Evolutionary conservation across 345 rosid genomes (phyloP), one percentile per base, ranked within the genome.

Genomic region (Citropsis articulata): DNA sequence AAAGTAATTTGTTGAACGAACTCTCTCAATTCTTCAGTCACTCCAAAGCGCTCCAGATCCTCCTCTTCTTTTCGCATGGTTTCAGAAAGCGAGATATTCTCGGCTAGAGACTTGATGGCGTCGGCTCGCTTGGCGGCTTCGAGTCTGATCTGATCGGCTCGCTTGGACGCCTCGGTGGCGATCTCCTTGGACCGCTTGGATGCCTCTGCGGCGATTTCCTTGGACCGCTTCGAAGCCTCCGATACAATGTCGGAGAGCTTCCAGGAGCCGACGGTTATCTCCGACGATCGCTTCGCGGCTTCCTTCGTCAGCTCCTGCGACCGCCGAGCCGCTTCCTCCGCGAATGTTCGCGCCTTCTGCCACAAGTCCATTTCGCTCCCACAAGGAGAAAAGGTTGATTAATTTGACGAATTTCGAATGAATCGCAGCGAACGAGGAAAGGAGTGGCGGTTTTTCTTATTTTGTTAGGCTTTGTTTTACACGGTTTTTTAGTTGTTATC

Each of bases 281-380:
- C 86, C 59, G 83, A 84, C 14, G 89, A 88, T n/a, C 88, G 84
- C 71, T 76, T 80, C 13, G 86, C 79, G 24, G 88, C 87, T 72
- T 81, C 88, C 75, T 62, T 76, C 10, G 89, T 85, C 75, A 88
- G 80, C 79, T 88, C 87, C 83, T 83, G 82, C 36, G 91, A 87
- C 27, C 88, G 88, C 75, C 82, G 85, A 2, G 89, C 90, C 27
- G 91, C 91, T 73, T 90, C 91, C 84, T 83, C 91, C 25, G 89
- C 91, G 75, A 89, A 83, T 79, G 22, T 72, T 57, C 91, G 84
- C 1, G 90, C 92, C 67, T 78, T 88, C 77, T 83, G 79, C 92
- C 89, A 91, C 16, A 87, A 55, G 35, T 89, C 92, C 94, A 88
- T 90, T 59, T 62, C 36, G 33, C 62, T 28, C 14, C 27, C 50